Conservation (phyloP, 2,329 filamentous ascomycete genomes). For the Cryphonectria japonica region DNA sequence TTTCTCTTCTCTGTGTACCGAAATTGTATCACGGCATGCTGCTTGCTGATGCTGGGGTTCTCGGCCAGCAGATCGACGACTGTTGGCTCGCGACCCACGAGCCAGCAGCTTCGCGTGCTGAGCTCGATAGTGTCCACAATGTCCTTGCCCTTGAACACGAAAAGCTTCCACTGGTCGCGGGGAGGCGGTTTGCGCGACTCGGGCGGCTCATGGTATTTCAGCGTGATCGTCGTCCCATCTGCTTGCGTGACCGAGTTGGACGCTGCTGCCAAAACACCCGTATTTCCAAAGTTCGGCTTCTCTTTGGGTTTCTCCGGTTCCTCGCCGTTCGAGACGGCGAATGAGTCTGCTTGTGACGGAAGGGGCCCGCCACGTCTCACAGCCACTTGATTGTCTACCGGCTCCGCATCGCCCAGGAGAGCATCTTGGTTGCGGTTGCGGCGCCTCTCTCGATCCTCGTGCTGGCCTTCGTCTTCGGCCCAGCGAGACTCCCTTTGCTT, state of each 20-base stretch:
- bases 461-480: conserved; percentile 1
- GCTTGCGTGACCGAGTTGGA: conserved; percentile 77
- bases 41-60: conserved; percentile 91
- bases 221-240: conserved; percentile 73
- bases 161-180: conserved; percentile 83
- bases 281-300: conserved; percentile 82
- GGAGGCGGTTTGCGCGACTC: conserved; percentile 87
- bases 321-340: conserved; percentile 57
- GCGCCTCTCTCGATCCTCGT: neutral
- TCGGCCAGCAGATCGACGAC: conserved; percentile 85
- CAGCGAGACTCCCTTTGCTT: conserved; percentile 11
- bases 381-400: conserved; percentile 15
- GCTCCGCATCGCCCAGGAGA: neutral
- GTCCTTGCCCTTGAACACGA: conserved; percentile 85
- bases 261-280: conserved; percentile 83
- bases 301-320: conserved; percentile 69
- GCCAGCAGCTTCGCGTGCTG: conserved; percentile 80
- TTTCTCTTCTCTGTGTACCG: conserved; percentile 81
- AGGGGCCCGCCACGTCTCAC: conserved; percentile 51
- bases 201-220: conserved; percentile 95
- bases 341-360: conserved; percentile 63
- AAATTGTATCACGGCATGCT: conserved; percentile 95
- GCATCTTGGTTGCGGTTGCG: conserved; percentile 4
- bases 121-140: conserved; percentile 83
- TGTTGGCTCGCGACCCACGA: conserved; percentile 78